Percentiles rank a stretch among this genome's conserved stretches.
phyloP scores from a whole-genome alignment of 2,329 filamentous ascomycete genomes.

The Sphaerulina populicola region DNA sequence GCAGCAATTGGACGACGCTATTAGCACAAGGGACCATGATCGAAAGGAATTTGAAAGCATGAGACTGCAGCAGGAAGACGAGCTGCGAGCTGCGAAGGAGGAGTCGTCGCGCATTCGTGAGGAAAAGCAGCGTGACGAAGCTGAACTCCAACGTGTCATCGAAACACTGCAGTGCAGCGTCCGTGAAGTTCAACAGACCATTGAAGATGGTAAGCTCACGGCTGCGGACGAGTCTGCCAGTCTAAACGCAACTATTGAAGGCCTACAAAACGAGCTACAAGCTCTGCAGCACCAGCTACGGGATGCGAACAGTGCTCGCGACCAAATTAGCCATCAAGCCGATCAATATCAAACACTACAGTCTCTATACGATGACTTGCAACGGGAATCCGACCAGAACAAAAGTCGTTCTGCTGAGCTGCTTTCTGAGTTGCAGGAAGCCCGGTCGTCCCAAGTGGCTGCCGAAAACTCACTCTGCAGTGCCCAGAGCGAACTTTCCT shows the following conservation, averaged over 20 bases:
- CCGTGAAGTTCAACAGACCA: slow-evolving; percentile 15
- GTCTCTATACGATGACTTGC: slow-evolving; percentile 2
- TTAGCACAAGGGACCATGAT: slow-evolving; percentile 12
- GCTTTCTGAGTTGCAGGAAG: slow-evolving; percentile 4
- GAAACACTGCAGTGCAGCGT: slow-evolving; percentile 20
- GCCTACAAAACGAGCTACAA: slow-evolving; percentile 21
- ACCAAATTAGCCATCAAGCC: slow-evolving; percentile 4
- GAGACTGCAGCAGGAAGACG: slow-evolving; percentile 13
- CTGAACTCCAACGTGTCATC: slow-evolving; percentile 19
- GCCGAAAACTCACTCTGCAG: slow-evolving; percentile 6
- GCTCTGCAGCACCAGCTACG: slow-evolving; percentile 17
- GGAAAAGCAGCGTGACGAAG: slow-evolving; percentile 18
- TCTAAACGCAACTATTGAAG: slow-evolving; percentile 14
- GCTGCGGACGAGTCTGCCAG: slow-evolving; percentile 14
- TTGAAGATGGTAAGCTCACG: slow-evolving; percentile 9
- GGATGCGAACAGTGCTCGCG: slow-evolving; percentile 11
- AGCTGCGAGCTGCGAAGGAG: slow-evolving; percentile 11
- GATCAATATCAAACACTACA: slow-evolving; percentile 2
- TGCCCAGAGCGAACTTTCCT: slow-evolving; percentile 2
- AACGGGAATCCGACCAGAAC: slow-evolving; percentile 6
- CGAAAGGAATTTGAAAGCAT: slow-evolving; percentile 11
- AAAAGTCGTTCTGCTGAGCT: slow-evolving; percentile 21
- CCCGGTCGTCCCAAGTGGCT: neutral
- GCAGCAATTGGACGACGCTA: slow-evolving; percentile 17
- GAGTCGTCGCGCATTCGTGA: slow-evolving; percentile 12